Base-by-base conservation (phyloP, 2,329 filamentous ascomycete species). In the Aspergillus ibericus region DNA sequence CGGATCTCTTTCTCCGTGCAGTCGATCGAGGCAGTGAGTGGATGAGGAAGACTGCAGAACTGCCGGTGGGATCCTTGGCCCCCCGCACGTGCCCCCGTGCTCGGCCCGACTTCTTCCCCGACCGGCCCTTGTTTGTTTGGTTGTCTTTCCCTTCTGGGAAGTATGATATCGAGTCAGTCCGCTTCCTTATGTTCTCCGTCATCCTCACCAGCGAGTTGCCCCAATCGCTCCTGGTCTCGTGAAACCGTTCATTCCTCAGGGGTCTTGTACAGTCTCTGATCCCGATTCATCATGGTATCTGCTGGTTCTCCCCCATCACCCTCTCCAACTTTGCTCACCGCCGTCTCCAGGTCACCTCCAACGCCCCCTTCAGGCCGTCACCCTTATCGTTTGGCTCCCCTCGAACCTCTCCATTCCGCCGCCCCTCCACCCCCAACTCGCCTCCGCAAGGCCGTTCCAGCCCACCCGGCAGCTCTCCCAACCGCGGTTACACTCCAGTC, bases 311-410 rank as follows among this genome's bases (percentile, higher is more conserved):
- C 18, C 22, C 18, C 25, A 44, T 50, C 25, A 3, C 20, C 22
- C 4, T 51, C 49, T 12, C 36, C 18, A 36, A 15, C 53, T 53
- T 18, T 22, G 36, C 42, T 55, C 47, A 60, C 44, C 29, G 15
- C 16, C 29, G 12, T 10, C 5, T 42, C 36, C 62, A 75, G 72
- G 71, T 72, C 36, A 56, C 62, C 54, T 85, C 82, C 80, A 72
- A 82, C 80, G 73, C 81, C 78, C 78, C 84, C 58, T 91, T 88
- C 75, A 90, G 90, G 73, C 87, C 88, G 13, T 90, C 88, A 22
- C 87, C 87, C 55, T 77, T 91, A 60, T 88, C 88, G 60, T 90
- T 89, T 76, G 87, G 87, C 64, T 88, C 89, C 48, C 83, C 85
- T 66, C 85, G 90, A 72, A 82, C 84, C 22, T 90, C 89, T 9